Percentiles rank a stretch among this genome's conserved stretches.
phyloP scores from a whole-genome alignment of 352 stramenopile genomes.

The Globisporangium cylindrosporum region DNA sequence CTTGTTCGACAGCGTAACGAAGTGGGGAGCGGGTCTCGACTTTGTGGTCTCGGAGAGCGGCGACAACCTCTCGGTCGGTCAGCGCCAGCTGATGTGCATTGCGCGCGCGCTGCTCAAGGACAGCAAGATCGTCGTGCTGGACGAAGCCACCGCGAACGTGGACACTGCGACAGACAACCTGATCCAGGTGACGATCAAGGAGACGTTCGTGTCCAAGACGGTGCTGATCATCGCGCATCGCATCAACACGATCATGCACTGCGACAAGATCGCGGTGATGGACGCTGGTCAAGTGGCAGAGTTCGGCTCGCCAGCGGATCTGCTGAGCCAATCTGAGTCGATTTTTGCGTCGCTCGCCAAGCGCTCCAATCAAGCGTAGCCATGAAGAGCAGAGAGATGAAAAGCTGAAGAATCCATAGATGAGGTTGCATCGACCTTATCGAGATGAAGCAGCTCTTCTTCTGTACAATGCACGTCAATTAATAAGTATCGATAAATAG shows the following conservation, averaged over 20 bases:
- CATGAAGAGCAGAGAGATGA: too few species aligned
- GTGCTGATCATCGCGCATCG: constrained; percentile 96
- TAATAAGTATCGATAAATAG: neutral
- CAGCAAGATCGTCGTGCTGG: too few species aligned
- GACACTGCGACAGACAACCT: too few species aligned
- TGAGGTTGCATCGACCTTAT: neutral
- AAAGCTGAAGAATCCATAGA: neutral
- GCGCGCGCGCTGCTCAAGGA: too few species aligned
- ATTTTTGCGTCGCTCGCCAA: constrained; percentile 34
- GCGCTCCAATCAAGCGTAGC: constrained; percentile 3
- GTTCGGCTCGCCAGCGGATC: constrained; percentile 60
- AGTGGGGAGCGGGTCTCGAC: too few species aligned
- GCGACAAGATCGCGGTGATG: constrained; percentile 91
- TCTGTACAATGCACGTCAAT: neutral
- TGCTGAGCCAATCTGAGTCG: constrained; percentile 46
- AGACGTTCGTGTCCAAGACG: too few species aligned
- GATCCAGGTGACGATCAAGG: too few species aligned
- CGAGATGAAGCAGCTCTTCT: neutral
- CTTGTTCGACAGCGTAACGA: too few species aligned
- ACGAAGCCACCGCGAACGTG: too few species aligned
- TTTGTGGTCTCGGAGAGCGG: too few species aligned
- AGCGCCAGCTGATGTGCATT: too few species aligned
- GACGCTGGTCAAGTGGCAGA: constrained; percentile 84
- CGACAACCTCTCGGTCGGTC: too few species aligned
- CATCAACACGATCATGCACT: constrained; percentile 95